phyloP scores from a whole-genome alignment of 2,329 filamentous ascomycete species.

The Aspergillus sp. region DNA sequence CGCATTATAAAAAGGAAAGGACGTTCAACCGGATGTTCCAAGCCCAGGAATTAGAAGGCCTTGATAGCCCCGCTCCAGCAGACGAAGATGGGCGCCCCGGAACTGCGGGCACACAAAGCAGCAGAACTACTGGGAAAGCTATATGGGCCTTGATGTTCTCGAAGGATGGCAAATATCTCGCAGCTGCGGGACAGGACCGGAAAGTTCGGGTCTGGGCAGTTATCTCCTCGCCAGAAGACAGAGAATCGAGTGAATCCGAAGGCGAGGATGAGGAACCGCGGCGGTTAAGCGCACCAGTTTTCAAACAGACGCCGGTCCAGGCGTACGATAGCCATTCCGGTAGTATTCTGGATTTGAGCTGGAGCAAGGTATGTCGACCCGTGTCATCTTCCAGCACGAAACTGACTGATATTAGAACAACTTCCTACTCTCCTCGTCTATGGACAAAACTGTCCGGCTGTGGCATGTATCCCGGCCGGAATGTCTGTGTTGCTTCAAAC shows the following conservation, averaged over 20 bases:
- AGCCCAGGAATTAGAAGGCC: slow-evolving; percentile 81
- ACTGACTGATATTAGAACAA: slow-evolving; percentile 64
- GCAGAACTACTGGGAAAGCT: slow-evolving; percentile 56
- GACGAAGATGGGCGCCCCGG: slow-evolving; percentile 31
- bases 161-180: slow-evolving; percentile 84
- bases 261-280: slow-evolving; percentile 58
- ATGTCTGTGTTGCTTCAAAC: slow-evolving; percentile 90
- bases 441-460: slow-evolving; percentile 94
- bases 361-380: slow-evolving; percentile 72
- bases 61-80: slow-evolving; percentile 39
- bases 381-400: background rate
- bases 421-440: slow-evolving; percentile 90
- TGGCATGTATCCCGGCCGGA: slow-evolving; percentile 88
- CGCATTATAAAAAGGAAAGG: slow-evolving; percentile 75
- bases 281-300: slow-evolving; percentile 84
- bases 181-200: slow-evolving; percentile 86
- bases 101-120: slow-evolving; percentile 21
- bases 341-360: slow-evolving; percentile 87
- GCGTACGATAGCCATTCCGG: slow-evolving; percentile 82
- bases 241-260: slow-evolving; percentile 70
- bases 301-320: slow-evolving; percentile 72
- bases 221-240: slow-evolving; percentile 77
- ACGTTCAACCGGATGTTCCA: slow-evolving; percentile 88
- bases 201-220: slow-evolving; percentile 87
- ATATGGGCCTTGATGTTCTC: slow-evolving; percentile 95